Evolutionary conservation across 164 flowering plant species (phyloP), one percentile per base, ranked within the genome.

Genomic region (Kingdonia uniflora): DNA sequence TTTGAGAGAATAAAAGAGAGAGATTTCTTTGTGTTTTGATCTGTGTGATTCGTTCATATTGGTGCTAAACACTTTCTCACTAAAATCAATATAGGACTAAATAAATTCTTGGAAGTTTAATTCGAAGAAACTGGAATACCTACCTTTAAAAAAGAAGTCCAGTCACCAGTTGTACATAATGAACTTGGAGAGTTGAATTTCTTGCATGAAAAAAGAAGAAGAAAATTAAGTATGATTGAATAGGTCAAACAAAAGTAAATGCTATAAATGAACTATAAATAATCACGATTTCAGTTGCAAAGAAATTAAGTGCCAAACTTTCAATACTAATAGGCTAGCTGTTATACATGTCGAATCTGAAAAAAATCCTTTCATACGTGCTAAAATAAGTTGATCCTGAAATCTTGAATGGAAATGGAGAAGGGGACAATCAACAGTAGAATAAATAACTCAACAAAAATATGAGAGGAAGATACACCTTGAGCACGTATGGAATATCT

Each of bases 101-200:
- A 29, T 4, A 8, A 29, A 29, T 8, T 8, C 35, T 29, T 45
- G 35, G 25, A 42, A 49, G 50, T 13, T 49, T 15, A 49, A 50
- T 2, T 42, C 26, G n/a, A 24, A 52, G 43, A 56, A 17, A 48
- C 7, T 46, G 16, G 52, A 19, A 64, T 47, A 14, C 17, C 17
- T 72, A 87, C 98, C 96, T 84, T 91, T 42, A 82, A 42, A 68
- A 92, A 78, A 23, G 85, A 52, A 47, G 77, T 62, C 99, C 97
- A 92, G 52, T 88, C 95, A 68, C 69, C 69, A 60, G 51, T 69
- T 51, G 92, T 71, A 59, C 80, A 76, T 35, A 63, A 38, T 37
- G 84, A 84, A 72, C 91, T 88, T 60, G 97, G 97, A 21, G 97
- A 88, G 73, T 84, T 84, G 73, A 92, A 81, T 76, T 71, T 71